Base-by-base conservation (phyloP, 805 yeast species). In the Starmerella lactis-condensi region DNA sequence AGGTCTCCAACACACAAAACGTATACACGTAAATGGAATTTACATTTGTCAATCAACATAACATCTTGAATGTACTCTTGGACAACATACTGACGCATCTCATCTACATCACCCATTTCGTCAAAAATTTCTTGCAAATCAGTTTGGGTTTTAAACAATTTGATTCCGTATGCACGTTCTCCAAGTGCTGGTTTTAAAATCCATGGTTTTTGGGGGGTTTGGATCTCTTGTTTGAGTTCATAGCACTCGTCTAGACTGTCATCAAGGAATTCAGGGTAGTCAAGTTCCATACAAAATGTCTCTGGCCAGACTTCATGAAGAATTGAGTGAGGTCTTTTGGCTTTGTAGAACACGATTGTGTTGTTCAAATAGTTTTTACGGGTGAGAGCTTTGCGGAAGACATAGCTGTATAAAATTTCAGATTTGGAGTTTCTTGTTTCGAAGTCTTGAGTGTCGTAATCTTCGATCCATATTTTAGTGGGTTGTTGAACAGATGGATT, bases 161-260 rank as follows among this genome's bases (percentile, higher is more conserved):
- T 58, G 30, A 89, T 85, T 0, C 98, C 98, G 50, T 89, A 94
- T 8, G 93, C 98, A 49, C 85, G 74, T 49, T 89, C 98, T 46
- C 92, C 76, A 94, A 89, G 82, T 40, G 93, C 72, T 11, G 98
- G 98, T 50, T 89, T 89, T 50, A 89, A 61, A 23, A 89, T 89
- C 83, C 91, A 85, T 28, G 74, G 67, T 41, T 65, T 69, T 12
- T 59, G 62, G 10, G 67, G 68, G 8, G 53, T 50, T 36, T 72
- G 74, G 21, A 89, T 57, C 42, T 76, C 93, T 31, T 74, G 75
- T 36, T 93, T 58, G 30, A 89, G 60, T 47, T 85, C 98, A 58
- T 76, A 83, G 23, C 77, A 72, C 45, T 89, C 98, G 51, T 85
- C 96, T 28, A 89, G 59, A 0, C 93, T 66, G 49, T 89, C 98